A percentile compares a stretch with the other conserved stretches of the same genome.
Evolutionary conservation across 345 rosid genomes (phyloP).

Genomic region (Hevea brasiliensis): DNA sequence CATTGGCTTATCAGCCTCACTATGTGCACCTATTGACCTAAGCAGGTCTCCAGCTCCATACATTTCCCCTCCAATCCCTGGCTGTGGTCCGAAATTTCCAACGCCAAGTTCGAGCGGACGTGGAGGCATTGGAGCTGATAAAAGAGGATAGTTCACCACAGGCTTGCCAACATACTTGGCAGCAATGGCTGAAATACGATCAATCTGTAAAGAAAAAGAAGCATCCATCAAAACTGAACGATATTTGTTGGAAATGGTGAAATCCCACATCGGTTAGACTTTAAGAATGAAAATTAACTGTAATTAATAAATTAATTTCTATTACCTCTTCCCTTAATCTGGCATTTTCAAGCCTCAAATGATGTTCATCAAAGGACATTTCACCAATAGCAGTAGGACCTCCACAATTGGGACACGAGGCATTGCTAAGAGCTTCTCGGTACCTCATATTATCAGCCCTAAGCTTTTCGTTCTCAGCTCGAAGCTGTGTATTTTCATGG

Average conservation of each 20-base stretch:
- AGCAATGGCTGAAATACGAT: conserved; percentile 83
- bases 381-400: conserved; percentile 93
- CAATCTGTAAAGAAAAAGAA: conserved; percentile 46
- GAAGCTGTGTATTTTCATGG: conserved; percentile 74
- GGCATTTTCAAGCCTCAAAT: conserved; percentile 82
- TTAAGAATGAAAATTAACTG: not conserved
- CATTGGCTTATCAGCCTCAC: conserved; percentile 61
- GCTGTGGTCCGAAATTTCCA: conserved; percentile 47
- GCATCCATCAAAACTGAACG: not conserved
- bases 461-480: conserved; percentile 84
- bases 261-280: no score
- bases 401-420: conserved; percentile 94
- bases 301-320: not conserved
- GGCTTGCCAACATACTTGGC: conserved; percentile 97
- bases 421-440: conserved; percentile 84
- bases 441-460: conserved; percentile 82
- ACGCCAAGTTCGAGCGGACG: conserved; percentile 74
- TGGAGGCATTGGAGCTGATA: conserved; percentile 56
- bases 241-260: no score
- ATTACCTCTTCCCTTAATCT: conserved; percentile 86
- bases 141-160: conserved; percentile 66
- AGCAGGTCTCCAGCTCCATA: conserved; percentile 74
- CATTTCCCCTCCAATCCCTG: conserved; percentile 56
- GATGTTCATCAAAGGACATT: conserved; percentile 95
- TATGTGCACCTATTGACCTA: conserved; percentile 53